A percentile compares a stretch with the other conserved stretches of the same genome.
phyloP scores from a whole-genome alignment of 352 stramenopile species.

The Globisporangium rhizosaccharum region DNA sequence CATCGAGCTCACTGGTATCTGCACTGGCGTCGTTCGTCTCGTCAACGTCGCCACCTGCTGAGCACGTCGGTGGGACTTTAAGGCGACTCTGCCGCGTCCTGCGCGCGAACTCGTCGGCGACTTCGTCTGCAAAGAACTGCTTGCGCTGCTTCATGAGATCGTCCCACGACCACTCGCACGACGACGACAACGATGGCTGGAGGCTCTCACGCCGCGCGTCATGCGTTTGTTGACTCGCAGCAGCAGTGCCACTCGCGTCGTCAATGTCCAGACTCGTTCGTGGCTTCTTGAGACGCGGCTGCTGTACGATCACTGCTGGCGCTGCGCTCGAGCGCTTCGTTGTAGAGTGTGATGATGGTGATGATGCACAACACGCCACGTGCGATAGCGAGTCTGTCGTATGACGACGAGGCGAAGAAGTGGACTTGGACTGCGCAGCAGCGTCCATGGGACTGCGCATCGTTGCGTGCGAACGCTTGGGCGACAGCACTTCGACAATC shows the following conservation, averaged over 20 bases:
- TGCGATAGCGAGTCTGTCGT: neutral
- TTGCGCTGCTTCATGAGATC: conserved; percentile 34
- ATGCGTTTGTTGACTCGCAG: neutral
- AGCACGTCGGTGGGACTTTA: conserved; percentile 36
- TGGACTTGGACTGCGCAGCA: neutral
- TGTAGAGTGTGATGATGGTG: too few species aligned
- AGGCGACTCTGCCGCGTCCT: conserved; percentile 17
- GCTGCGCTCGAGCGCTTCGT: too few species aligned
- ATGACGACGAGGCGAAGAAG: neutral
- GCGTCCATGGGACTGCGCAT: neutral
- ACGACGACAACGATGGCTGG: neutral
- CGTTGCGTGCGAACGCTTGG: neutral
- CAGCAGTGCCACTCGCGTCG: neutral
- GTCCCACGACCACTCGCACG: conserved; percentile 29
- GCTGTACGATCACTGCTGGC: conserved; percentile 7
- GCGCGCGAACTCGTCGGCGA: conserved; percentile 25
- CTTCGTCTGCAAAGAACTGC: conserved; percentile 39
- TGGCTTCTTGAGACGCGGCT: conserved; percentile 8
- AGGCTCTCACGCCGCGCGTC: neutral
- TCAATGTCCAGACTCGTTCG: neutral
- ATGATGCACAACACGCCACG: neutral
- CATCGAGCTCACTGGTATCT: conserved; percentile 1
- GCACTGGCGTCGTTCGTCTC: neutral
- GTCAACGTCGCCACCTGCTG: conserved; percentile 13
- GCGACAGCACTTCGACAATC: conserved; percentile 10